Evolutionary conservation across 208 protist genomes (phyloP), one percentile per base, ranked within the genome.

Genomic region (Leishmania amazonensis): DNA sequence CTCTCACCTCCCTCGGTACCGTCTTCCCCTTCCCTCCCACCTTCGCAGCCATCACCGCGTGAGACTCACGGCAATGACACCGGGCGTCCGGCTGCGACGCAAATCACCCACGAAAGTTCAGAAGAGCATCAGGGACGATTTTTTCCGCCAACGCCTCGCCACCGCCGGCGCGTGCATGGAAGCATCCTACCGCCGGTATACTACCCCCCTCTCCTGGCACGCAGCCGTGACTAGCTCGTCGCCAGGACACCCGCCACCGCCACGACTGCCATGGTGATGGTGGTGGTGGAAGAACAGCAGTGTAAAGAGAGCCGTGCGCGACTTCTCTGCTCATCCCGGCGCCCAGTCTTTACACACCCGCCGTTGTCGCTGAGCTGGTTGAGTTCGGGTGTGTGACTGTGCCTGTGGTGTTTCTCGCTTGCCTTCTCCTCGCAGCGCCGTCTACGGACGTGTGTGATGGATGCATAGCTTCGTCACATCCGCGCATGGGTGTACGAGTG

Each of bases 141-240:
- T 1, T 73, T 51, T 28, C 51, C 83, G 31, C 74, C 72, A 28
- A 68, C 53, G 53, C 71, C 45, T 49, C 74, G 24, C 11, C 77
- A 60, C 7, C 64, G 72, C 13, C 72, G 24, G 1, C 60, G 60
- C 62, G 65, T 85, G 24, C 67, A 83, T 51, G 83, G 83, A 38
- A 86, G 83, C 38, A 76, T 86, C 65, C 54, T 86, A 17, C 83
- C 83, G 28, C 78, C 83, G 4, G 83, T 86, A 2, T 40, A 71
- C 47, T 86, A 83, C 49, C 83, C 83, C 2, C n/a, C 83, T 47
- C 71, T 87, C 2, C 40, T 87, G 0, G 40, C 78, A 21, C 75
- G 65, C 6, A 78, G 58, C 73, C 15, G 24, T 40, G 45, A 53
- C 19, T 24, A 54, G 31, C 73, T 62, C 35, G 5, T 45, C 53